These are phyloP conservation scores for Colletotrichum sp. DNA, from an alignment of 2,329 filamentous ascomycete genomes.

Conservation along the genomic window DNA sequence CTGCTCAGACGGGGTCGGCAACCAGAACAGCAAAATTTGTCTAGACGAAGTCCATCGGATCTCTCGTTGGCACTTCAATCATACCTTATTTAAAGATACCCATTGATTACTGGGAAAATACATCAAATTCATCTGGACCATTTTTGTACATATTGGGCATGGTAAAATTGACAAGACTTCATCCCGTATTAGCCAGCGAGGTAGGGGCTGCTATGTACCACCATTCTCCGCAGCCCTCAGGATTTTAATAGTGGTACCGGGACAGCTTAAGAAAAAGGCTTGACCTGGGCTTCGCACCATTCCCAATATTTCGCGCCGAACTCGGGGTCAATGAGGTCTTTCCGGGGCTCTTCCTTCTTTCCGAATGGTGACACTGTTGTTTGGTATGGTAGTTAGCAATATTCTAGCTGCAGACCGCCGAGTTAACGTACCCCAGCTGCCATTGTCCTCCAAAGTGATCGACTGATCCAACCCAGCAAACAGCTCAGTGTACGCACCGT, in stretches of 20 bases:
- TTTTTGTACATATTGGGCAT: accelerated
- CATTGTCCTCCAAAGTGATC: background rate
- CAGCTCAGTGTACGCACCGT: background rate
- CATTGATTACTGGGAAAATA: accelerated
- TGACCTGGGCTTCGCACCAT: background rate
- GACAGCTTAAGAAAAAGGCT: background rate
- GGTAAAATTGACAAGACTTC: background rate
- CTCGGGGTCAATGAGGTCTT: background rate
- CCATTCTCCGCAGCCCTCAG: no score
- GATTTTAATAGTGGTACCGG: no score
- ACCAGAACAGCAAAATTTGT: background rate
- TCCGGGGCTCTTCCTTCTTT: background rate
- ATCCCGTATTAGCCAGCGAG: background rate
- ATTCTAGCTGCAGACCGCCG: accelerated
- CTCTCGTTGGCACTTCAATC: no score
- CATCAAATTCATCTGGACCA: accelerated
- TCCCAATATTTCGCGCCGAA: accelerated
- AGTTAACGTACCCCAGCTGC: background rate
- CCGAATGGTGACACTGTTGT: background rate
- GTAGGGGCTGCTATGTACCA: background rate
- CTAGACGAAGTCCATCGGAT: accelerated
- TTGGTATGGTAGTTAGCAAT: background rate
- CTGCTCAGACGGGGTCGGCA: background rate
- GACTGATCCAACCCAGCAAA: background rate
- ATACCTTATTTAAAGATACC: no score